Percentiles rank a stretch among this genome's conserved stretches.
These are phyloP conservation scores for Apiotrichum akiyoshidainum DNA, from an alignment of 1,284 basidiomycete species.

Conservation along the genomic window DNA sequence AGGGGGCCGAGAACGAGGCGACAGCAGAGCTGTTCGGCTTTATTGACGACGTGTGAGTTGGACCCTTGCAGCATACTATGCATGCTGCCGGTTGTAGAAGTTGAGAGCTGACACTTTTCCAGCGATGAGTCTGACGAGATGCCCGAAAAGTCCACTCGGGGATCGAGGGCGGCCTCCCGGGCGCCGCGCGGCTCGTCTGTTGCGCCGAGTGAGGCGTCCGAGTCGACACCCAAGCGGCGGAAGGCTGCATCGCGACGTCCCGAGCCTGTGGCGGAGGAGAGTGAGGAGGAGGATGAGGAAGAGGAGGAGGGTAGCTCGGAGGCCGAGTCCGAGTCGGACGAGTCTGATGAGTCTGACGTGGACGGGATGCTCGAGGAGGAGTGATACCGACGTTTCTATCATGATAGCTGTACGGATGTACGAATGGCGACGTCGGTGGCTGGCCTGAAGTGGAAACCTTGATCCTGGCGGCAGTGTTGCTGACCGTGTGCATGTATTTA, in stretches of 20 bases:
- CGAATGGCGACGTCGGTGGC: no score
- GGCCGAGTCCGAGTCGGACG: slow-evolving; percentile 3
- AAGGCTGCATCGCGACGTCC: neutral
- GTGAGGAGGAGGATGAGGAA: slow-evolving; percentile 7
- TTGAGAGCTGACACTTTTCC: neutral
- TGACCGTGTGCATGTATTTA: no score
- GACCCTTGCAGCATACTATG: no score
- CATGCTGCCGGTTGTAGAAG: neutral
- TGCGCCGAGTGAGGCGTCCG: slow-evolving; percentile 10
- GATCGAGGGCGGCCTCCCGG: slow-evolving; percentile 14
- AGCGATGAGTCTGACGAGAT: slow-evolving; percentile 14
- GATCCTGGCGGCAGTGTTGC: neutral
- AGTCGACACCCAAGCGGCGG: slow-evolving; percentile 14
- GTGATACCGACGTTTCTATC: neutral
- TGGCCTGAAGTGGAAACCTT: neutral
- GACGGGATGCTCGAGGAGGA: slow-evolving; percentile 25
- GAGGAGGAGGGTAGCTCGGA: slow-evolving; percentile 7
- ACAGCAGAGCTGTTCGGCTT: slow-evolving; percentile 38
- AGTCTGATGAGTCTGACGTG: slow-evolving; percentile 20
- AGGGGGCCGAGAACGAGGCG: slow-evolving; percentile 27
- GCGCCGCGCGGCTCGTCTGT: slow-evolving; percentile 4
- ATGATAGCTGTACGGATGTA: neutral
- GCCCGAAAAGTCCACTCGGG: slow-evolving; percentile 6
- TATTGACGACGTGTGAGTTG: slow-evolving; percentile 50
- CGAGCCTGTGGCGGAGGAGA: slow-evolving; percentile 15